These are phyloP conservation scores for Chrysosporium queenslandicum DNA, from an alignment of 2,329 filamentous ascomycete genomes.

Conservation along the genomic window DNA sequence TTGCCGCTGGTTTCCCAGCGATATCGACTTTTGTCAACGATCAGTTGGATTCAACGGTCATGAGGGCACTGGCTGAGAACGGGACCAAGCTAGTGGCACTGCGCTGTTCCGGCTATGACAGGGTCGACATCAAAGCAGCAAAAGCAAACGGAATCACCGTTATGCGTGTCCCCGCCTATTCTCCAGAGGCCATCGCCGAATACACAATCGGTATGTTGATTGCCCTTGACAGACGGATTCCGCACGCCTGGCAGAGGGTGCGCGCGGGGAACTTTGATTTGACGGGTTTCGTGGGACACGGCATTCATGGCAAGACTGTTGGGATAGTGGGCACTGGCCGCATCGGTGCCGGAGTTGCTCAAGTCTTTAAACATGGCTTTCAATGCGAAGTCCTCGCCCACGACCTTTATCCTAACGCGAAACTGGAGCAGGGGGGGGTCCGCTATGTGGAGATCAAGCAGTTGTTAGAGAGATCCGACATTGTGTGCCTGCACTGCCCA, in stretches of 20 bases:
- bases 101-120: slow-evolving; percentile 60
- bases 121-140: slow-evolving; percentile 52
- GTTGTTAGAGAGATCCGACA: slow-evolving; percentile 48
- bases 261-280: slow-evolving; percentile 60
- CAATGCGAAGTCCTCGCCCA: slow-evolving; percentile 53
- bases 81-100: slow-evolving; percentile 53
- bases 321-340: slow-evolving; percentile 56
- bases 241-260: slow-evolving; percentile 58
- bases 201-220: slow-evolving; percentile 58
- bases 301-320: slow-evolving; percentile 55
- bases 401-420: slow-evolving; percentile 47
- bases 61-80: slow-evolving; percentile 40
- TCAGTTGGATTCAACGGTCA: slow-evolving; percentile 42
- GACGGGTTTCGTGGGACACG: slow-evolving; percentile 49
- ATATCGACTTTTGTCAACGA: slow-evolving; percentile 64
- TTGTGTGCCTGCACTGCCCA: slow-evolving; percentile 58
- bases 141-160: slow-evolving; percentile 49
- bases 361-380: slow-evolving; percentile 53
- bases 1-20: slow-evolving; percentile 46
- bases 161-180: slow-evolving; percentile 58
- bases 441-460: slow-evolving; percentile 46
- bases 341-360: slow-evolving; percentile 53
- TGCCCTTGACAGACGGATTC: slow-evolving; percentile 57
- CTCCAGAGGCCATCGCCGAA: slow-evolving; percentile 59
- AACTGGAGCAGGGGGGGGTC: slow-evolving; percentile 41